Evolutionary conservation across 305 asterid genomes (phyloP).

Genomic region (Fraxinus sp.): DNA sequence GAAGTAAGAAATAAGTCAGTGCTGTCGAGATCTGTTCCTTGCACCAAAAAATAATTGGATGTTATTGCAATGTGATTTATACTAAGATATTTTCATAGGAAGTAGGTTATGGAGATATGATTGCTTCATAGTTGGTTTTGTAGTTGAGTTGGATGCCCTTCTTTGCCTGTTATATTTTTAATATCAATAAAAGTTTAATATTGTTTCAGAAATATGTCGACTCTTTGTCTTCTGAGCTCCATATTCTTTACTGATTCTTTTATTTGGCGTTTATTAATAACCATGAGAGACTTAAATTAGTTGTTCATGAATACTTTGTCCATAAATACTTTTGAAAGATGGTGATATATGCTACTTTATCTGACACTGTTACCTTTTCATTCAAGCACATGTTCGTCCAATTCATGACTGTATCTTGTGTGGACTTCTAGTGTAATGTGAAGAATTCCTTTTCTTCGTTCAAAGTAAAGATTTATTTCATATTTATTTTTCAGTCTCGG

Average conservation of each 20-base stretch:
- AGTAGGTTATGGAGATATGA: background rate
- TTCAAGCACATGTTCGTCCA: background rate
- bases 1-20: background rate
- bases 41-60: background rate
- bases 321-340: background rate
- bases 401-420: background rate
- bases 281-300: background rate
- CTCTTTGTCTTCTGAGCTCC: background rate
- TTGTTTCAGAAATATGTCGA: background rate
- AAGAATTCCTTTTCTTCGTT: background rate
- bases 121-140: background rate
- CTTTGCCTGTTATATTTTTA: background rate
- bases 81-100: background rate
- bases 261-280: background rate
- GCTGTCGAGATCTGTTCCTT: background rate
- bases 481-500: conserved; percentile 68
- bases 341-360: background rate
- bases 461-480: conserved; percentile 8
- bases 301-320: background rate
- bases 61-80: background rate
- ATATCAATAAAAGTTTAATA: background rate
- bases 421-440: background rate
- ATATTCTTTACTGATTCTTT: background rate
- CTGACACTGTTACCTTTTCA: background rate
- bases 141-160: background rate